Conservation (phyloP, 768 basidiomycete species). For the Rhizopogon salebrosus region DNA sequence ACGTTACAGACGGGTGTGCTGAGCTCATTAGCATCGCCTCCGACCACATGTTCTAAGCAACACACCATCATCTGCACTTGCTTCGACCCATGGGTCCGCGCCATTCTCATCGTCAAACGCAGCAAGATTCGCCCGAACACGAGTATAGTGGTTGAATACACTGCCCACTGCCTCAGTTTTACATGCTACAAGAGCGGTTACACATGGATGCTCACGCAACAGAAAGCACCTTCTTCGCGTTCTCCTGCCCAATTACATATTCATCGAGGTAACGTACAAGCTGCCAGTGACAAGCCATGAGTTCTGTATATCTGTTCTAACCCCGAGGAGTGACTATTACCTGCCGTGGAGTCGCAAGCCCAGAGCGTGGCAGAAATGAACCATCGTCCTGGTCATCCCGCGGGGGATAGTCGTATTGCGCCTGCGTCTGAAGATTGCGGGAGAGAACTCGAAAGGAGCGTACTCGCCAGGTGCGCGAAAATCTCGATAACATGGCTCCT, state of each 20-base stretch:
- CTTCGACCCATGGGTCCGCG: conserved; percentile 23
- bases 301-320: background rate
- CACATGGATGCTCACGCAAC: conserved; percentile 68
- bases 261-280: conserved; percentile 82
- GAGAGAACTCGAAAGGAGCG: conserved; percentile 23
- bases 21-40: conserved; percentile 4
- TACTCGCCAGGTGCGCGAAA: conserved; percentile 18
- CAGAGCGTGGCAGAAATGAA: conserved; percentile 35
- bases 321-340: conserved; percentile 16
- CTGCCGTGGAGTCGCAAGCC: conserved; percentile 57
- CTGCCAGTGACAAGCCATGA: conserved; percentile 32
- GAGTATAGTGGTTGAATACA: conserved; percentile 93
- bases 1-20: conserved; percentile 39
- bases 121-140: conserved; percentile 68
- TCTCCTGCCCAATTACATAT: conserved; percentile 88
- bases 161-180: conserved; percentile 32
- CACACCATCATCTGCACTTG: conserved; percentile 24
- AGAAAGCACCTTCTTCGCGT: conserved; percentile 88
- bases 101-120: conserved; percentile 36
- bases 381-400: conserved; percentile 27
- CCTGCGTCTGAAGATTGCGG: conserved; percentile 51
- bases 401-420: conserved; percentile 39
- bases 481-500: conserved; percentile 15
- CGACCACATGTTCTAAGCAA: background rate
- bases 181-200: conserved; percentile 2